These are phyloP conservation scores for Colletotrichum sp. DNA, from an alignment of 2,329 filamentous ascomycete species.

Conservation along the genomic window DNA sequence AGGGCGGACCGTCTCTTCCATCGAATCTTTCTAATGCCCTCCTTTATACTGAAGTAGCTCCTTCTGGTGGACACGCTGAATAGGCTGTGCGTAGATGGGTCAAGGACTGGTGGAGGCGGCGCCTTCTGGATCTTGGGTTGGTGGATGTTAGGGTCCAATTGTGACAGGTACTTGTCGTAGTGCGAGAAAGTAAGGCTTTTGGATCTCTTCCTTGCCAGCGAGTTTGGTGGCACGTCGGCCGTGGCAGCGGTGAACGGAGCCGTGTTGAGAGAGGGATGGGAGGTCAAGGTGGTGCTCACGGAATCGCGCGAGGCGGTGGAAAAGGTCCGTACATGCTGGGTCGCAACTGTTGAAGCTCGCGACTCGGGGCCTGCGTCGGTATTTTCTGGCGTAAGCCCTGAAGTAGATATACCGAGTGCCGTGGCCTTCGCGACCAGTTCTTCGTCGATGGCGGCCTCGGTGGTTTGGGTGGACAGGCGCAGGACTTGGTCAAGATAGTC, in stretches of 20 bases:
- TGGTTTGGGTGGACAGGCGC: constrained; percentile 31
- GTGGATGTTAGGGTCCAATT: constrained; percentile 46
- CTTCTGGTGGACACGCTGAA: constrained; percentile 50
- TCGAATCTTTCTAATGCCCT: constrained; percentile 49
- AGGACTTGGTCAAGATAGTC: constrained; percentile 47
- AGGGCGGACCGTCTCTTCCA: constrained; percentile 43
- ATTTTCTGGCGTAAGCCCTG: constrained; percentile 35
- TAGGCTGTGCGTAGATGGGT: constrained; percentile 41
- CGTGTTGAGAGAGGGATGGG: constrained; percentile 45
- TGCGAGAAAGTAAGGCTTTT: constrained; percentile 51
- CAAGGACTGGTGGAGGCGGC: constrained; percentile 31
- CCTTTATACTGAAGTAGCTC: constrained; percentile 50
- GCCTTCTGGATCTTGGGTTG: constrained; percentile 45
- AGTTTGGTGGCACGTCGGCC: constrained; percentile 26
- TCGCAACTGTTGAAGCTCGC: constrained; percentile 42
- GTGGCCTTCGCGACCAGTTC: constrained; percentile 37
- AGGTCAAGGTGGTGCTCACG: constrained; percentile 44
- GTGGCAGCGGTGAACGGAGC: constrained; percentile 14
- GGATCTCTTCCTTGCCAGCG: constrained; percentile 24
- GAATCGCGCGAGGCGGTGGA: constrained; percentile 47
- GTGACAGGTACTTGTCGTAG: constrained; percentile 57
- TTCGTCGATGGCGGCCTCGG: constrained; percentile 44
- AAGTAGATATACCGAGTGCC: constrained; percentile 38
- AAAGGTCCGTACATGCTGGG: constrained; percentile 46
- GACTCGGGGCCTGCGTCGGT: constrained; percentile 46